Conservation (phyloP, 305 asterid species). For the Fraxinus floribunda region DNA sequence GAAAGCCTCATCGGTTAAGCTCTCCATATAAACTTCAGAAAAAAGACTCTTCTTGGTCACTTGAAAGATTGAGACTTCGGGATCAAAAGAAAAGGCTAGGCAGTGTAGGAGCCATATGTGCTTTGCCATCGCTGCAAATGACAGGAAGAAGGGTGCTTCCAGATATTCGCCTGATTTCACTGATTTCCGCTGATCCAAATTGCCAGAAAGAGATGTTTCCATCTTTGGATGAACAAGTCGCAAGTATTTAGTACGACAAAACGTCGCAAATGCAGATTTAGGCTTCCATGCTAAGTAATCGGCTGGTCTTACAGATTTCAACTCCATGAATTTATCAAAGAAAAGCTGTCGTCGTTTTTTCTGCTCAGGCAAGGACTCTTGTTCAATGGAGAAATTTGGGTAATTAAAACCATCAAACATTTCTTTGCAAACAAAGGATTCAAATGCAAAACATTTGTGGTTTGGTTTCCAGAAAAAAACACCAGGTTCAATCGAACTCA, state of each 20-base stretch:
- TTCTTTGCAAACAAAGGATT: conserved; percentile 62
- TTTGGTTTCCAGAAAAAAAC: conserved; percentile 43
- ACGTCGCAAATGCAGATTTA: conserved; percentile 58
- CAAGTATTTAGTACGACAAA: conserved; percentile 54
- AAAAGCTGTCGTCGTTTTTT: conserved; percentile 26
- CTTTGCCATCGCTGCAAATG: conserved; percentile 75
- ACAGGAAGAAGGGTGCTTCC: conserved; percentile 49
- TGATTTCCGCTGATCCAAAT: conserved; percentile 44
- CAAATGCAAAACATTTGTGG: conserved; percentile 64
- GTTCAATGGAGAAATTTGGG: conserved; percentile 42
- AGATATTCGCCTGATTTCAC: conserved; percentile 57
- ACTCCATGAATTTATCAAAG: conserved; percentile 52
- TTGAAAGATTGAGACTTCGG: conserved; percentile 52
- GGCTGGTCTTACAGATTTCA: conserved; percentile 44
- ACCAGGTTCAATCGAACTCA: conserved; percentile 52
- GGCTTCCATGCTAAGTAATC: conserved; percentile 79
- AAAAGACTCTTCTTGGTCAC: conserved; percentile 48
- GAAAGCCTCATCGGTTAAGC: conserved; percentile 67
- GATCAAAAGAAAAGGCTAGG: conserved; percentile 61
- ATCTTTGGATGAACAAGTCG: conserved; percentile 59
- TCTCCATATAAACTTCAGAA: conserved; percentile 79
- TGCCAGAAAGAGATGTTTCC: conserved; percentile 64
- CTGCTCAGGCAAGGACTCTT: conserved; percentile 24
- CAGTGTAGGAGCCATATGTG: conserved; percentile 81
- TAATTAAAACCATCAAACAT: conserved; percentile 66